Percentiles rank a stretch among this genome's conserved stretches.
phyloP scores from a whole-genome alignment of 2,329 filamentous ascomycete genomes.

The Arthrobotrys sphaeroides region DNA sequence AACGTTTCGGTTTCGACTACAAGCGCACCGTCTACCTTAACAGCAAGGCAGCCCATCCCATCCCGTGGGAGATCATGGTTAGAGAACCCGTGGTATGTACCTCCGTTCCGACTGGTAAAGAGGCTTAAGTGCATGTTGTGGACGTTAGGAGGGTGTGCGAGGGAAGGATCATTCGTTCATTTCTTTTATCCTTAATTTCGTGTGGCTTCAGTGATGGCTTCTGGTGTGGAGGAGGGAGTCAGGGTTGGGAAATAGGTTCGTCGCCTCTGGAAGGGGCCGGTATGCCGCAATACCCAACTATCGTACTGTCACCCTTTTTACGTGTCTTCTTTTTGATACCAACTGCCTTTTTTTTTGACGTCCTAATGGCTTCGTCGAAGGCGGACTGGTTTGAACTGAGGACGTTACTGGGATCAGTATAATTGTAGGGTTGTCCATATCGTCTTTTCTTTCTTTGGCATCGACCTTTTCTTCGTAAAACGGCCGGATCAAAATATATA shows the following conservation, averaged over 20 bases:
- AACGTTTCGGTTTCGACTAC: constrained; percentile 76
- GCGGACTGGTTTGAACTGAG: constrained; percentile 1
- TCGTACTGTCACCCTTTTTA: constrained; percentile 53
- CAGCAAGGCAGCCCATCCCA: constrained; percentile 64
- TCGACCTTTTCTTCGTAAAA: constrained; percentile 31
- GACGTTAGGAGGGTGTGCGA: constrained; percentile 55
- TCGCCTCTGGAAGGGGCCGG: constrained; percentile 1
- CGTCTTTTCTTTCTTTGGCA: constrained; percentile 1
- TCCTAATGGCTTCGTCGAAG: constrained; percentile 38
- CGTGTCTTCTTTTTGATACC: constrained; percentile 12
- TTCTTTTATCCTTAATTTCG: constrained; percentile 4
- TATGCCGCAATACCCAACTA: constrained; percentile 55
- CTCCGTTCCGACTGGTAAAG: constrained; percentile 55
- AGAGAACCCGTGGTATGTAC: constrained; percentile 69
- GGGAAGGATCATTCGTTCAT: constrained; percentile 42
- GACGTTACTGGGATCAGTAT: constrained; percentile 52
- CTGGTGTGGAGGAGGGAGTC: constrained; percentile 3
- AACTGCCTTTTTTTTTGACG: not conserved
- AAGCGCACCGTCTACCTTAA: constrained; percentile 68
- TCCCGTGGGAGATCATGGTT: constrained; percentile 82
- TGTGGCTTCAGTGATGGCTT: constrained; percentile 5
- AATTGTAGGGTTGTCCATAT: constrained; percentile 54
- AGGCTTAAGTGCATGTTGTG: constrained; percentile 55
- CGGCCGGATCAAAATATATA: constrained; percentile 10
- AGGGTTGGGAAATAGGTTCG: constrained; percentile 26